A percentile compares a stretch with the other conserved stretches of the same genome.
phyloP scores from a whole-genome alignment of 139 green algal species.

The Desmodesmus armatus region DNA sequence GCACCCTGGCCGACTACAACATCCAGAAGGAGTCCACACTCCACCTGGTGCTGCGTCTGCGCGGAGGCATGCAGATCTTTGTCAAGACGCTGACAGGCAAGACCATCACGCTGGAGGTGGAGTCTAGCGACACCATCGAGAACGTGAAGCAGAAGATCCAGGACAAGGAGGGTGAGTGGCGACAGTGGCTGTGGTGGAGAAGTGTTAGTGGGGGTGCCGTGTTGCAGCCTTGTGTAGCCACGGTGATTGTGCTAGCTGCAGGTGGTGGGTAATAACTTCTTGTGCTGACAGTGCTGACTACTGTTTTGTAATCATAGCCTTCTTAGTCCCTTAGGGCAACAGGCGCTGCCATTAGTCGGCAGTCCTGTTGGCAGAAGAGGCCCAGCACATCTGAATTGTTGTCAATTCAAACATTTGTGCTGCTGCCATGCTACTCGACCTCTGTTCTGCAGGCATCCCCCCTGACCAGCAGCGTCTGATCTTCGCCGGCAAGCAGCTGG shows the following conservation, averaged over 20 bases:
- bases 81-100: slow-evolving; percentile 93
- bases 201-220: background rate
- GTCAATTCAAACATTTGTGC: too few species aligned
- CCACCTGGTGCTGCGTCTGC: slow-evolving; percentile 92
- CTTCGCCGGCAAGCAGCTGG: slow-evolving; percentile 94
- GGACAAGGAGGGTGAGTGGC: slow-evolving; percentile 83
- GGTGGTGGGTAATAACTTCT: background rate
- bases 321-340: too few species aligned
- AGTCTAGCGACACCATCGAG: slow-evolving; percentile 87
- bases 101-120: slow-evolving; percentile 83
- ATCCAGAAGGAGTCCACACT: slow-evolving; percentile 96
- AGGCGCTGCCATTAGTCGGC: too few species aligned
- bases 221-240: background rate
- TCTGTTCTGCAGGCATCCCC: slow-evolving; percentile 72
- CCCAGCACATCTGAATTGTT: too few species aligned
- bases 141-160: slow-evolving; percentile 97
- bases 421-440: background rate
- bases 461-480: slow-evolving; percentile 94
- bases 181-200: too few species aligned
- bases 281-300: background rate
- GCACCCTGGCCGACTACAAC: slow-evolving; percentile 91
- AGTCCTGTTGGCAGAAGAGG: too few species aligned
- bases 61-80: slow-evolving; percentile 96
- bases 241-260: background rate
- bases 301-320: too few species aligned